phyloP scores from a whole-genome alignment of 805 yeast genomes.

The Starmerella cellae region DNA sequence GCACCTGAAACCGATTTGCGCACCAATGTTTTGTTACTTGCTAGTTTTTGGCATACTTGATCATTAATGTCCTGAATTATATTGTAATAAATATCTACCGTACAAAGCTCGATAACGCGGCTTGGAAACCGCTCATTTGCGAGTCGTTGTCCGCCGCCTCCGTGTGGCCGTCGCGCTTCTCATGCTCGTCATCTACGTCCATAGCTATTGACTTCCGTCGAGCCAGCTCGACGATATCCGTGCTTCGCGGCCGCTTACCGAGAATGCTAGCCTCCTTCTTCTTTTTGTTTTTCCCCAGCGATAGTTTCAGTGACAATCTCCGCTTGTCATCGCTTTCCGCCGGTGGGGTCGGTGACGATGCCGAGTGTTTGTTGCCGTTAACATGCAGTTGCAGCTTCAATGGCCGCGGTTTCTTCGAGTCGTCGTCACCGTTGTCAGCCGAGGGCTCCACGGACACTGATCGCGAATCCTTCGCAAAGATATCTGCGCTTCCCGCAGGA shows the following conservation, averaged over 20 bases:
- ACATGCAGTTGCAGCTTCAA: neutral
- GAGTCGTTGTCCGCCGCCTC: no score
- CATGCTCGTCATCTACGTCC: neutral
- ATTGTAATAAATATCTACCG: no score
- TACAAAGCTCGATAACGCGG: neutral
- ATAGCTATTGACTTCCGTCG: neutral
- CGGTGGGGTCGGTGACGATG: slow-evolving; percentile 1
- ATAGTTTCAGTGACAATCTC: slow-evolving; percentile 16
- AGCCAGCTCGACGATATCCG: neutral
- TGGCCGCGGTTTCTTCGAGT: neutral
- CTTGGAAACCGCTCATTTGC: neutral
- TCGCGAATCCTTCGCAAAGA: neutral
- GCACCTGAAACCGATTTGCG: no score
- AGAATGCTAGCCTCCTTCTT: slow-evolving; percentile 5
- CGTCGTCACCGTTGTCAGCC: neutral
- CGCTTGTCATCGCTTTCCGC: neutral
- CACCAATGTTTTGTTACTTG: no score
- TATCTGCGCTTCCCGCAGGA: neutral
- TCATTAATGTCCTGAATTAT: no score
- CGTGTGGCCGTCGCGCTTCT: neutral
- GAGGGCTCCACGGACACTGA: neutral
- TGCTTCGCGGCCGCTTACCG: slow-evolving; percentile 19
- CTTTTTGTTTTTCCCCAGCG: slow-evolving; percentile 13
- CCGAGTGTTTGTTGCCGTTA: neutral
- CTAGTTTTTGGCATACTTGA: no score